Percentiles rank a stretch among this genome's conserved stretches.
phyloP scores from a whole-genome alignment of 2,329 filamentous ascomycete genomes.

The Stagonosporopsis chrysanthemi region DNA sequence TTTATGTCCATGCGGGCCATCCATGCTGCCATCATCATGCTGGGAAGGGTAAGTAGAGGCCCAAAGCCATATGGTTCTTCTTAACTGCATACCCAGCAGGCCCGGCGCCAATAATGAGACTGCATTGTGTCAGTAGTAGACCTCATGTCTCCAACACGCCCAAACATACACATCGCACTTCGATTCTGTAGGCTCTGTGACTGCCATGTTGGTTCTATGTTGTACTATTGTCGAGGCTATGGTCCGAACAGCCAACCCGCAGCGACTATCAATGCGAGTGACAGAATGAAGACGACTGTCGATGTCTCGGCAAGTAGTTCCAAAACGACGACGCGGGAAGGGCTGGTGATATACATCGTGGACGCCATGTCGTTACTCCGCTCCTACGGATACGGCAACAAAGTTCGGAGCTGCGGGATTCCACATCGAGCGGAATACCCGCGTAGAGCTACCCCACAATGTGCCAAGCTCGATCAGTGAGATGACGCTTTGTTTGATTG shows the following conservation, averaged over 20 bases:
- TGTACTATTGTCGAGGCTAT: neutral
- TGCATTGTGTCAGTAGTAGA: slow-evolving; percentile 17
- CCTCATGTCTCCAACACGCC: too few relatives aligned
- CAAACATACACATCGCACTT: slow-evolving; percentile 48
- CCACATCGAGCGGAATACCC: slow-evolving; percentile 2
- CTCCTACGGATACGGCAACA: slow-evolving; percentile 26
- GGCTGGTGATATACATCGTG: slow-evolving; percentile 8
- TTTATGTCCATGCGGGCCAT: slow-evolving; percentile 52
- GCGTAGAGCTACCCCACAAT: slow-evolving; percentile 35
- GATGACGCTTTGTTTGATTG: slow-evolving; percentile 18
- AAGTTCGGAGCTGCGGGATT: slow-evolving; percentile 24
- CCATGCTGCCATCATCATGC: slow-evolving; percentile 53
- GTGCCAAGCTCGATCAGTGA: slow-evolving; percentile 21
- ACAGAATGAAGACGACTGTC: slow-evolving; percentile 3
- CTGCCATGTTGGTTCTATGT: slow-evolving; percentile 26
- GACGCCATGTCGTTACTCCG: slow-evolving; percentile 7
- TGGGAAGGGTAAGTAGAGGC: slow-evolving; percentile 10
- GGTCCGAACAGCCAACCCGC: slow-evolving; percentile 1
- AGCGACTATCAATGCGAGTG: neutral
- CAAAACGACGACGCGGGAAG: neutral
- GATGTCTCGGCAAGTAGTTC: neutral
- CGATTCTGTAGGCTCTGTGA: slow-evolving; percentile 32
- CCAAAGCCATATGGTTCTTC: too few relatives aligned
- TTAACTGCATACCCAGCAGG: slow-evolving; percentile 42
- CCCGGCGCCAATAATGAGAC: slow-evolving; percentile 51